A percentile compares a stretch with the other conserved stretches of the same genome.
phyloP scores from a whole-genome alignment of 768 basidiomycete species.

The Lactifluus subvellereus region DNA sequence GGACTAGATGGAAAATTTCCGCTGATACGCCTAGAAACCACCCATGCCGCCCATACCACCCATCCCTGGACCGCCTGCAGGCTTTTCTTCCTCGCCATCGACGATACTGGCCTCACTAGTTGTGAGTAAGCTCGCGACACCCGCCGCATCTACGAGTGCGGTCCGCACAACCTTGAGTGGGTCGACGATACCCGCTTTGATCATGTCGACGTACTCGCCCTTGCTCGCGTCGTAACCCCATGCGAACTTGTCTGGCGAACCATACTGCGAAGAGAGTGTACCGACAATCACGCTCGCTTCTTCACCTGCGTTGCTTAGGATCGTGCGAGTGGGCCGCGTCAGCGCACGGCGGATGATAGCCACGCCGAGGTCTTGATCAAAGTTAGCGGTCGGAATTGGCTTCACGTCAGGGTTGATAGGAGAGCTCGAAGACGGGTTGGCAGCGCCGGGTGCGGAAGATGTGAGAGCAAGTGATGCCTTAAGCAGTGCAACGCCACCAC shows the following conservation, averaged over 20 bases:
- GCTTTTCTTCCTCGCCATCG: constrained; percentile 79
- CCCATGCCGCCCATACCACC: constrained; percentile 61
- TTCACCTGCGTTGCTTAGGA: constrained; percentile 91
- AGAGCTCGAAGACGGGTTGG: background rate
- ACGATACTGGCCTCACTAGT: constrained; percentile 92
- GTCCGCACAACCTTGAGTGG: constrained; percentile 94
- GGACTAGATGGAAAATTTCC: no score
- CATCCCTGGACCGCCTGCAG: constrained; percentile 41
- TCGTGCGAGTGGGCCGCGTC: constrained; percentile 76
- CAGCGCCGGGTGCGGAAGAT: constrained; percentile 35
- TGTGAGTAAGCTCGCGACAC: constrained; percentile 90
- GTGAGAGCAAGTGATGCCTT: constrained; percentile 72
- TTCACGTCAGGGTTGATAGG: constrained; percentile 53
- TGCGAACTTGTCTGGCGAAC: constrained; percentile 66
- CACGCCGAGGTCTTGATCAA: constrained; percentile 95
- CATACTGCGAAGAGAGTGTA: constrained; percentile 66
- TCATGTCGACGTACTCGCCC: constrained; percentile 94
- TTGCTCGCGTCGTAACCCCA: constrained; percentile 89
- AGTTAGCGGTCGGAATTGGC: constrained; percentile 78
- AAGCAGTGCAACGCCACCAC: constrained; percentile 90
- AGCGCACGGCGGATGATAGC: constrained; percentile 87
- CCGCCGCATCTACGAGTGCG: constrained; percentile 84
- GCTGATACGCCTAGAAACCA: constrained; percentile 36
- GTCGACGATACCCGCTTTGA: constrained; percentile 90
- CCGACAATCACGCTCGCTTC: constrained; percentile 93